Evolutionary conservation across 202 grass and related monocot species (phyloP).

Genomic region (Panicum virgatum): DNA sequence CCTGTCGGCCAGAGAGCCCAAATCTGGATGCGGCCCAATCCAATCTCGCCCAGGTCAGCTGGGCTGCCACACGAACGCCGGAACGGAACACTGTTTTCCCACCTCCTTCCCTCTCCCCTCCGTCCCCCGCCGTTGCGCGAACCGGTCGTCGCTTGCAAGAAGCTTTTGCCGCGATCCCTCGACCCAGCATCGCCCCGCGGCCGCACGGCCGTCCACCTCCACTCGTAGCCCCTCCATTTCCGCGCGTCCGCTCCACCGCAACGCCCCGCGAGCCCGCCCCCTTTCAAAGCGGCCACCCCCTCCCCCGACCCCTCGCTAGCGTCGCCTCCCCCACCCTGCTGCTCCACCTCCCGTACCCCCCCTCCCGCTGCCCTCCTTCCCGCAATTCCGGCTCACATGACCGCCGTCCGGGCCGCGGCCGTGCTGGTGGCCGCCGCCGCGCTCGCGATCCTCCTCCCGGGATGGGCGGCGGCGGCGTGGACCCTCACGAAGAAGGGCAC

Average conservation of each 20-base stretch:
- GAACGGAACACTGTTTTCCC: too few relatives aligned
- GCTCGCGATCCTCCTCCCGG: constrained; percentile 38
- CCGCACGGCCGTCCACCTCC: constrained; percentile 12
- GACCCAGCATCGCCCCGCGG: background rate
- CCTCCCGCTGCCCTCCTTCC: too few relatives aligned
- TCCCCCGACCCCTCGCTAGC: constrained; percentile 22
- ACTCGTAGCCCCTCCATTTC: background rate
- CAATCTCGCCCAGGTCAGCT: too few relatives aligned
- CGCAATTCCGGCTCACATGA: constrained; percentile 24
- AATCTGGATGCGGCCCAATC: too few relatives aligned
- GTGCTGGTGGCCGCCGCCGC: constrained; percentile 21
- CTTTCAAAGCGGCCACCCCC: constrained; percentile 32
- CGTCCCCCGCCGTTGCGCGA: background rate
- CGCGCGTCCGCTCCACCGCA: constrained; percentile 30
- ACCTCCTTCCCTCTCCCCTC: too few relatives aligned
- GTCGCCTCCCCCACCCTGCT: background rate
- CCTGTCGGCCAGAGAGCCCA: too few relatives aligned
- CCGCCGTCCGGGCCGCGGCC: constrained; percentile 27
- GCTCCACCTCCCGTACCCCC: background rate
- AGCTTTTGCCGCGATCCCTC: constrained; percentile 12
- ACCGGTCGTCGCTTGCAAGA: constrained; percentile 11
- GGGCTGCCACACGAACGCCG: too few relatives aligned
- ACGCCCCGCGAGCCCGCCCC: background rate
- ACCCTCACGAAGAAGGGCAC: constrained; percentile 35
- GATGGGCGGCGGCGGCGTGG: constrained; percentile 31